Evolutionary conservation across 139 green algal genomes (phyloP).

Genomic region (Tetradesmus obliquus): DNA sequence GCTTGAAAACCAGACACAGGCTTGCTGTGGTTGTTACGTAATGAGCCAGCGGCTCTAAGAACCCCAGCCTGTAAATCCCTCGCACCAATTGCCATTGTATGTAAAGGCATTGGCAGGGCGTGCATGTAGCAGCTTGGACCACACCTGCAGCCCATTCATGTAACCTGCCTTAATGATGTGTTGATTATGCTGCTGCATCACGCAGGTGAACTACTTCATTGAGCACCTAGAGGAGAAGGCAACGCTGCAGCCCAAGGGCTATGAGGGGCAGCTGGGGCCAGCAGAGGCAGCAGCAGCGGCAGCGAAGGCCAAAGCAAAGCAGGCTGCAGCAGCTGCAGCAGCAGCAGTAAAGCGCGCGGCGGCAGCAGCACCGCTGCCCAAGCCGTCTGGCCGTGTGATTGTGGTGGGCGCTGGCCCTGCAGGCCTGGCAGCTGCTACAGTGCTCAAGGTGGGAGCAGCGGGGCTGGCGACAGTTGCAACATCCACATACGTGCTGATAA

Average conservation of each 20-base stretch:
- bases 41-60: no score
- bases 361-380: constrained; percentile 5
- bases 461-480: no score
- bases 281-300: not conserved
- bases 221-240: constrained; percentile 50
- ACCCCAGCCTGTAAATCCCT: no score
- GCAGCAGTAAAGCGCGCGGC: not conserved
- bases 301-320: not conserved
- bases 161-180: not conserved
- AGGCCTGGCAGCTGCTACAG: constrained; percentile 79
- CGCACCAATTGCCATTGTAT: not conserved
- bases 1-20: not conserved
- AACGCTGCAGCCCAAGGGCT: constrained; percentile 41
- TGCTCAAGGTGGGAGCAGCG: constrained; percentile 66
- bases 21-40: not conserved
- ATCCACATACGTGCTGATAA: no score
- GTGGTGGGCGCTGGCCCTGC: constrained; percentile 87
- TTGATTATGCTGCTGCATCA: not conserved
- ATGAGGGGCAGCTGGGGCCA: constrained; percentile 6
- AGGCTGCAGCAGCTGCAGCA: constrained; percentile 19
- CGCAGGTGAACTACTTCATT: constrained; percentile 57
- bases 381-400: constrained; percentile 59
- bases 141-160: not conserved
- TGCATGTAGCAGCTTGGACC: not conserved
- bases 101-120: not conserved